A percentile compares a stretch with the other conserved stretches of the same genome.
Evolutionary conservation across 768 basidiomycete genomes (phyloP).

Genomic region (Calvatia gigantea): DNA sequence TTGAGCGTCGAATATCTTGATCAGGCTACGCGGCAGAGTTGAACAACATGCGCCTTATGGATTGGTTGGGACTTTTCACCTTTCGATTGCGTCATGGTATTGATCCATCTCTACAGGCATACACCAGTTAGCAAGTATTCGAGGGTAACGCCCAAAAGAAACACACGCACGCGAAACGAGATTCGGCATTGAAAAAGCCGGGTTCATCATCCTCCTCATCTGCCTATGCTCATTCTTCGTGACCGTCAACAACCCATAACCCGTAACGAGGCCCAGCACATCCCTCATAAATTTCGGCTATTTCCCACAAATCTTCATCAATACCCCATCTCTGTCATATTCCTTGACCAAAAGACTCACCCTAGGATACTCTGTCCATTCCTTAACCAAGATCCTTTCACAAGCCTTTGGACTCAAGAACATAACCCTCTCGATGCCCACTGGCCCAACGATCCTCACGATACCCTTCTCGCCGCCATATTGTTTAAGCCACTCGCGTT

Average conservation of each 20-base stretch:
- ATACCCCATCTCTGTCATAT: neutral
- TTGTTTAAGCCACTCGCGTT: constrained; percentile 38
- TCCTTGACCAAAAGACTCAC: constrained; percentile 18
- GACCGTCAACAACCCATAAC: constrained; percentile 38
- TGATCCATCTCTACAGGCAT: constrained; percentile 39
- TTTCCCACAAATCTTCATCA: neutral
- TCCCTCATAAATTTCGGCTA: constrained; percentile 37
- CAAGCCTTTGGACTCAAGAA: constrained; percentile 38
- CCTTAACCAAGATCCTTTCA: constrained; percentile 33
- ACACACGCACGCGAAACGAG: constrained; percentile 13
- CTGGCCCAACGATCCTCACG: constrained; percentile 37
- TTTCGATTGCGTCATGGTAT: constrained; percentile 45
- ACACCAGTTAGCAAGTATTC: neutral
- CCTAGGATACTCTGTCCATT: constrained; percentile 39
- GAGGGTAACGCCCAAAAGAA: neutral
- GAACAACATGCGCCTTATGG: neutral
- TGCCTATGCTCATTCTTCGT: constrained; percentile 40
- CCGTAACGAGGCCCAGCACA: constrained; percentile 33
- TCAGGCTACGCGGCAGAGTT: constrained; percentile 17
- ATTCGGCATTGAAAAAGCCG: constrained; percentile 40
- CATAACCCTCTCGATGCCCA: constrained; percentile 39
- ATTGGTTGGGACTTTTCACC: constrained; percentile 23
- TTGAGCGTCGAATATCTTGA: constrained; percentile 32
- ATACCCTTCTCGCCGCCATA: constrained; percentile 27
- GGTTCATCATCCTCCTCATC: constrained; percentile 43